Conservation (phyloP, 2,329 filamentous ascomycete species). For the Paecilomyces sp. region DNA sequence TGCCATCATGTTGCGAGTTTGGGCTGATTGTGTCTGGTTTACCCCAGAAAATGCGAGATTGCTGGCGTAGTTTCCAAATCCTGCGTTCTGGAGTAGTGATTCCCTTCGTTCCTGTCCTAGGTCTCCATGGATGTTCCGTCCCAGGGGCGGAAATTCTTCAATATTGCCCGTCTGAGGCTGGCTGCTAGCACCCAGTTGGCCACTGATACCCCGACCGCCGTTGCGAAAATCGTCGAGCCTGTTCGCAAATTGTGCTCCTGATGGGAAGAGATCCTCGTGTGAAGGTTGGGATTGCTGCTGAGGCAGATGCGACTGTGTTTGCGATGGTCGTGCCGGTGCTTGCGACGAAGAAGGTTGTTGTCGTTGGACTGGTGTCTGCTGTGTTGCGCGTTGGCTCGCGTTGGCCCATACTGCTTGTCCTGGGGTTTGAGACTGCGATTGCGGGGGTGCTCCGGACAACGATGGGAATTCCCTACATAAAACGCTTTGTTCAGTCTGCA, state of each 20-base stretch:
- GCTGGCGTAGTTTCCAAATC: conserved; percentile 33
- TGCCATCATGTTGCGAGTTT: conserved; percentile 22
- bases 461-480: conserved; percentile 55
- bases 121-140: conserved; percentile 45
- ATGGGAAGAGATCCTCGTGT: conserved; percentile 42
- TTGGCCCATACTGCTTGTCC: conserved; percentile 52
- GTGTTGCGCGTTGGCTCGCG: conserved; percentile 46
- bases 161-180: conserved; percentile 52
- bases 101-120: conserved; percentile 43
- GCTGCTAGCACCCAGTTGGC: conserved; percentile 41
- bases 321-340: conserved; percentile 32
- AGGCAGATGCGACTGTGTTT: conserved; percentile 32
- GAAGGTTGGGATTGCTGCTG: conserved; percentile 36
- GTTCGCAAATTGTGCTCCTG: conserved; percentile 43
- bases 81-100: conserved; percentile 45
- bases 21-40: conserved; percentile 32
- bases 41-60: conserved; percentile 36
- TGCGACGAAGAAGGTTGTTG: conserved; percentile 41
- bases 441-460: conserved; percentile 50
- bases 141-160: conserved; percentile 56
- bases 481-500: conserved; percentile 1
- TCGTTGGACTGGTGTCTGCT: conserved; percentile 48
- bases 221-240: conserved; percentile 51
- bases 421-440: conserved; percentile 45
- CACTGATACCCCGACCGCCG: conserved; percentile 48